Evolutionary conservation across 2,329 filamentous ascomycete genomes (phyloP), one percentile per base, ranked within the genome.

Genomic region (Trichoderma asperellum): DNA sequence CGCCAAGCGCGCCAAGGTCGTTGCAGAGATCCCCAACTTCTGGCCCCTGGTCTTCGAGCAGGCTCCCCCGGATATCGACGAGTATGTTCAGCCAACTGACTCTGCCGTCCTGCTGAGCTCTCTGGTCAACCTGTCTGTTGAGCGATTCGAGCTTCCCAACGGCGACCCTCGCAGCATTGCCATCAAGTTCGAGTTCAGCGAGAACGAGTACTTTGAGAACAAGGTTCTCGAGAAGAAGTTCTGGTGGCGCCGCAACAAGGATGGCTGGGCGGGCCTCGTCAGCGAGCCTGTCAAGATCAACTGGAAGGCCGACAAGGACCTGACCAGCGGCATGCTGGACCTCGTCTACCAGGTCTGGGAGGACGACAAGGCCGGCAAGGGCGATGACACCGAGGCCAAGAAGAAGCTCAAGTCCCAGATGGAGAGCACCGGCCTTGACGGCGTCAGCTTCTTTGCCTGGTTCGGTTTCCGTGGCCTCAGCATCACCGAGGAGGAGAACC

Each of bases 41-140:
- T 98, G 96, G 96, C 86, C 92, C n/a, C 88, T 96, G 70, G 94
- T 97, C 69, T 87, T 98, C 79, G 92, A 97, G 83, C 91, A 94
- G 82, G 90, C 92, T 2, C 94, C 94, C 2, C 86, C 87, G 58
- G 93, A 97, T 72, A 87, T 99, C 74, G 94, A 97, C 82, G 90
- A 93, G 81, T 94, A 91, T 85, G 91, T 98, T 78, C 90, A 93
- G 78, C 91, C 93, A 55, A 87, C 87, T 60, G 95, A 98, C 83
- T 89, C 90, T 16, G 86, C 87, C 10, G 83, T 96, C 71, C 87
- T 98, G 70, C 86, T 90, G 72, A 85, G 87, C 52, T 84, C 86
- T 66, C 88, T 98, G 69, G 86, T 84, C 70, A 85, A 85, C 73
- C 75, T 99, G 73, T 87, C 87, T 27, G 91, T 98, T 49, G 87